Conservation (phyloP, 371 early-diverging fungal genomes). For the Lichtheimia corymbifera region DNA sequence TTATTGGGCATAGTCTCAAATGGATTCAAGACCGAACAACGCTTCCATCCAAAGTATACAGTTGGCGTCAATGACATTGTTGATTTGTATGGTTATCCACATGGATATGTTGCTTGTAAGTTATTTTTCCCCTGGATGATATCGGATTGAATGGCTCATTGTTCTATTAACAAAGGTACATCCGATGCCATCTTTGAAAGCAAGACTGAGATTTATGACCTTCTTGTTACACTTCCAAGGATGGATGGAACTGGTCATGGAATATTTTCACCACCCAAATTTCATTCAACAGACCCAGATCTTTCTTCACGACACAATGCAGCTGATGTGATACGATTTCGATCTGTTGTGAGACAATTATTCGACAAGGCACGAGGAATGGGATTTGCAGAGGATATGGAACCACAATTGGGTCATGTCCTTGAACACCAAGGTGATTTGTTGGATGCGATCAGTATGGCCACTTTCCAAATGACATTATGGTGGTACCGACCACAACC, state of each 20-base stretch:
- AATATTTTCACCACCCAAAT: constrained; percentile 1
- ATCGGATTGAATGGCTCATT: no score
- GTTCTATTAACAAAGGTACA: constrained; percentile 39
- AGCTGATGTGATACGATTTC: constrained; percentile 34
- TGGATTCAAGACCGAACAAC: constrained; percentile 14
- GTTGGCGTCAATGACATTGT: constrained; percentile 62
- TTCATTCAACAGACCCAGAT: constrained; percentile 12
- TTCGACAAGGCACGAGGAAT: constrained; percentile 7
- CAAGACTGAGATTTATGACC: constrained; percentile 58
- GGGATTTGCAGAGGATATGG: constrained; percentile 9
- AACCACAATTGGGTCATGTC: constrained; percentile 1
- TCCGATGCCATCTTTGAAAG: constrained; percentile 57
- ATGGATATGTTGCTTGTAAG: constrained; percentile 62
- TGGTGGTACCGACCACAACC: constrained; percentile 13
- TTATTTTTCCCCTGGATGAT: neutral
- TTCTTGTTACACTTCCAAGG: constrained; percentile 48
- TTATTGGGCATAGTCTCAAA: constrained; percentile 8
- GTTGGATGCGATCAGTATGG: constrained; percentile 9
- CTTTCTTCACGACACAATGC: constrained; percentile 20
- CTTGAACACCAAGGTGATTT: constrained; percentile 10
- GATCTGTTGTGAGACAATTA: constrained; percentile 22
- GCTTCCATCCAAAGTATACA: constrained; percentile 41
- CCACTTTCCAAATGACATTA: constrained; percentile 10
- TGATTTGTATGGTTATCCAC: constrained; percentile 29
- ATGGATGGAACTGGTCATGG: neutral